Base-by-base conservation (phyloP, 257 asterid species). In the Solanum microdontum region DNA sequence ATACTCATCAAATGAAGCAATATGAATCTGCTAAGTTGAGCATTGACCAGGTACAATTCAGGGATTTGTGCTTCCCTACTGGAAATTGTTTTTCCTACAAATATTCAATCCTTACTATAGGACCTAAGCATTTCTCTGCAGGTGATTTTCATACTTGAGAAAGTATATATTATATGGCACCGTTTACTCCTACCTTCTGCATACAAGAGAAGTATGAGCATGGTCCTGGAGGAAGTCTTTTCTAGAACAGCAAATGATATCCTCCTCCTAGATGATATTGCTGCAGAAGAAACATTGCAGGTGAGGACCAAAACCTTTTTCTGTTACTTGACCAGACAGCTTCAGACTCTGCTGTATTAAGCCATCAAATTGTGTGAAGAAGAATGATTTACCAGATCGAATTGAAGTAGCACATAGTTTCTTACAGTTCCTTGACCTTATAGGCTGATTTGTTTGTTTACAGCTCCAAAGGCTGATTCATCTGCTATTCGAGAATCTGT, bases 261-360 rank as follows among this genome's bases (percentile, higher is more conserved):
- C 88, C 99, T 97, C 87, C 92, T 92, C 43, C 89, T 97, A 87
- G 98, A 96, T 91, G 99, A 97, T 88, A 93, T 97, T 98, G 99
- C 99, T 2, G 98, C 98, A 30, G 99, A 96, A 84, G 99, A 97
- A 93, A 97, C 99, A 84, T 90, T 96, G 91, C 99, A 95, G 98
- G 99, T 94, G 84, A 75, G 83, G 37, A 70, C 2, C 48, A 69
- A 62, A 34, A n/a, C n/a, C 32, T n/a, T 21, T 60, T 48, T 26
- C 26, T 85, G 68, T 11, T 26, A 69, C 58, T 70, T 86, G 34
- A 58, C 36, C 55, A 83, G 60, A 28, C 17, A 58, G 58, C 45
- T 55, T 37, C 58, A 5, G 62, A 77, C 36, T 76, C 60, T 76
- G 58, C 58, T 77, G 84, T 40, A 77, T 24, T 77, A 37, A 37